Percentiles rank a stretch among this genome's conserved stretches.
phyloP scores from a whole-genome alignment of 306 rosid genomes.

The Acacia crassicarpa region DNA sequence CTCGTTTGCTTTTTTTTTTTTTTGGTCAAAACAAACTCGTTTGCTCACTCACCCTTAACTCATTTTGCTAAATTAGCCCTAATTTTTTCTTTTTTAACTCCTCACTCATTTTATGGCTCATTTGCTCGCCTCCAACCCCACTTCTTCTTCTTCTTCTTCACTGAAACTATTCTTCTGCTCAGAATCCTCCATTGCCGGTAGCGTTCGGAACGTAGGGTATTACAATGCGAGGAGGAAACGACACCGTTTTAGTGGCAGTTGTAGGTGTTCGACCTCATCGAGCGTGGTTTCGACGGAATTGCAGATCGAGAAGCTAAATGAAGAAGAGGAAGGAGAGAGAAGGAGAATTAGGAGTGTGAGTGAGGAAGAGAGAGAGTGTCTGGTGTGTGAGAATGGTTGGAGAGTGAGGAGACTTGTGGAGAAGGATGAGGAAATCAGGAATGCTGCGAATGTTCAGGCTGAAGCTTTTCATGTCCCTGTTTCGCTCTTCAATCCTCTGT shows the following conservation, averaged over 20 bases:
- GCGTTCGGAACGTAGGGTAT: slow-evolving; percentile 23
- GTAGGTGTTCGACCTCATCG: slow-evolving; percentile 2
- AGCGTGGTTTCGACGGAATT: slow-evolving; percentile 35
- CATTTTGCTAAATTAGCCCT: not conserved
- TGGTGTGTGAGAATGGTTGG: slow-evolving; percentile 75
- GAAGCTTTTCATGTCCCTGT: slow-evolving; percentile 78
- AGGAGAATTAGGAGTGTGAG: not conserved
- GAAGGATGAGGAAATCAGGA: slow-evolving; percentile 61
- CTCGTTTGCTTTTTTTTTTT: too few relatives aligned
- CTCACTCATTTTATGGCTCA: slow-evolving; percentile 43
- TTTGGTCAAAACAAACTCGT: too few relatives aligned
- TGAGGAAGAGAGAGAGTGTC: slow-evolving; percentile 27
- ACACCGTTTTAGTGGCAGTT: not conserved
- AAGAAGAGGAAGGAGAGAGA: not conserved
- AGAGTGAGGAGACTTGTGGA: slow-evolving; percentile 58
- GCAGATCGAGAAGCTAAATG: slow-evolving; percentile 26
- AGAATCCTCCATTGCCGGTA: slow-evolving; percentile 24
- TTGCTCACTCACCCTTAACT: not conserved
- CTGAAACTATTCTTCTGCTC: slow-evolving; percentile 24
- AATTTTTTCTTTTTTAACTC: not conserved
- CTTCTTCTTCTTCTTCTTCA: slow-evolving; percentile 33
- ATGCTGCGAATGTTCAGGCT: slow-evolving; percentile 71
- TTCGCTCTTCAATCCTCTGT: slow-evolving; percentile 59
- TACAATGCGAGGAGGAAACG: slow-evolving; percentile 21
- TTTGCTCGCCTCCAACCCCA: slow-evolving; percentile 43